Percentiles rank a stretch among this genome's conserved stretches.
These are phyloP conservation scores for Micractinium conductrix DNA, from an alignment of 139 green algal genomes.

Conservation along the genomic window DNA sequence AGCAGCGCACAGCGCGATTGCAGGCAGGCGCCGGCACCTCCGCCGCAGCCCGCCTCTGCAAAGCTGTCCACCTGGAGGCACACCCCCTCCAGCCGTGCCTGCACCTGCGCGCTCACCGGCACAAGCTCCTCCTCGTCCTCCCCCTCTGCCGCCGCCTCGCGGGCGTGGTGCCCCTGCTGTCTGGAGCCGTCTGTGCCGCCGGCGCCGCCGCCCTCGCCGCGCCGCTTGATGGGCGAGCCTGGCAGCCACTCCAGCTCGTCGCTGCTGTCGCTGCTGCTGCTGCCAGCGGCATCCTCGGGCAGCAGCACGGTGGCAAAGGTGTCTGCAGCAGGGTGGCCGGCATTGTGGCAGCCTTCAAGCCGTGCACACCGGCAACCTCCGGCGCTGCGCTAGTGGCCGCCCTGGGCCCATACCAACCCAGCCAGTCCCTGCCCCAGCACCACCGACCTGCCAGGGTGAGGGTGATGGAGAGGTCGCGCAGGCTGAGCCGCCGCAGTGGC, in stretches of 20 bases:
- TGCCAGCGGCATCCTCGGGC: constrained; percentile 6
- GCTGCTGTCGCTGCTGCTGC: background rate
- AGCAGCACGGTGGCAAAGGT: constrained; percentile 29
- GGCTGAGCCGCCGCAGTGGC: constrained; percentile 7
- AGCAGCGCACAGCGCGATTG: background rate
- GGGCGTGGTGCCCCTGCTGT: background rate
- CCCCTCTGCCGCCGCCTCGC: background rate
- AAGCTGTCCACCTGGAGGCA: constrained; percentile 22
- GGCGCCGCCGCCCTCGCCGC: background rate
- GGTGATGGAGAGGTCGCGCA: constrained; percentile 10
- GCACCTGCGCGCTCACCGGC: constrained; percentile 23
- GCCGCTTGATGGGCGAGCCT: background rate
- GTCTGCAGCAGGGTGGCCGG: constrained; percentile 5
- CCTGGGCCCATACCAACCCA: too few species aligned
- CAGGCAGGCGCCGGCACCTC: background rate
- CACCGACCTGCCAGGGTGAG: constrained; percentile 21
- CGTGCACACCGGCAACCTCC: too few species aligned
- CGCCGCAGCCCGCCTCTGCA: background rate
- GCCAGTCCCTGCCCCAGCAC: background rate
- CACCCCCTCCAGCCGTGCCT: constrained; percentile 15
- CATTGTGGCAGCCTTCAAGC: background rate
- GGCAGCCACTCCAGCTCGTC: background rate
- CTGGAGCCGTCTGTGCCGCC: background rate
- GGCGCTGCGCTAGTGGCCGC: too few species aligned
- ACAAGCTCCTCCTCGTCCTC: constrained; percentile 21